A percentile compares a stretch with the other conserved stretches of the same genome.
These are phyloP conservation scores for Coemansia biformis DNA, from an alignment of 192 early-diverging fungal genomes.

Conservation along the genomic window DNA sequence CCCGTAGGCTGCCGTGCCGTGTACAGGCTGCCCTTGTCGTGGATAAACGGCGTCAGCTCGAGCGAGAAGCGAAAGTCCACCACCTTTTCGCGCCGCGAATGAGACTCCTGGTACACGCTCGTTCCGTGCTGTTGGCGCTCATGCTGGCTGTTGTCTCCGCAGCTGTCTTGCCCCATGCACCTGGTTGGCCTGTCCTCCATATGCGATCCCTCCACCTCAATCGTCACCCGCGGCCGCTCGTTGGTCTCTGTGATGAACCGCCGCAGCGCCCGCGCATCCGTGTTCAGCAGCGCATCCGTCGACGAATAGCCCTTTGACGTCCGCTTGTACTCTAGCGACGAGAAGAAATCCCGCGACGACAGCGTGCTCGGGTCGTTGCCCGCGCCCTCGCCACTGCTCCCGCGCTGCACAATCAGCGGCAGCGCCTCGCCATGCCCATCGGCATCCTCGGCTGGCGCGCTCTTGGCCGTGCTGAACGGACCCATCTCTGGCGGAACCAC, in stretches of 20 bases:
- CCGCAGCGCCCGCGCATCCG: conserved; percentile 17
- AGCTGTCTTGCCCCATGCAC: not conserved
- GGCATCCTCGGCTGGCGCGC: not conserved
- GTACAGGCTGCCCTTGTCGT: conserved; percentile 34
- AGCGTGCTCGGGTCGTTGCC: conserved; percentile 1
- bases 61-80: conserved; percentile 40
- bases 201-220: conserved; percentile 36
- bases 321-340: conserved; percentile 37
- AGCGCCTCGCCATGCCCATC: not conserved
- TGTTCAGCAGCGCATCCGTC: conserved; percentile 42
- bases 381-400: not conserved
- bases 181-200: conserved; percentile 12
- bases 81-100: conserved; percentile 20
- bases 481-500: conserved; percentile 4
- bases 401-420: conserved; percentile 4
- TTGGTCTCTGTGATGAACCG: conserved; percentile 39
- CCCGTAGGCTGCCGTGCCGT: conserved; percentile 21
- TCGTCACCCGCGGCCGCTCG: conserved; percentile 33
- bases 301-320: conserved; percentile 41
- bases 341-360: conserved; percentile 43
- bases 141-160: not conserved
- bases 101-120: not conserved
- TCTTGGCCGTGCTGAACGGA: conserved; percentile 14
- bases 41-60: conserved; percentile 42
- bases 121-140: conserved; percentile 9